Base-by-base conservation (phyloP, 768 basidiomycete species). In the Mrakia blollopis region DNA sequence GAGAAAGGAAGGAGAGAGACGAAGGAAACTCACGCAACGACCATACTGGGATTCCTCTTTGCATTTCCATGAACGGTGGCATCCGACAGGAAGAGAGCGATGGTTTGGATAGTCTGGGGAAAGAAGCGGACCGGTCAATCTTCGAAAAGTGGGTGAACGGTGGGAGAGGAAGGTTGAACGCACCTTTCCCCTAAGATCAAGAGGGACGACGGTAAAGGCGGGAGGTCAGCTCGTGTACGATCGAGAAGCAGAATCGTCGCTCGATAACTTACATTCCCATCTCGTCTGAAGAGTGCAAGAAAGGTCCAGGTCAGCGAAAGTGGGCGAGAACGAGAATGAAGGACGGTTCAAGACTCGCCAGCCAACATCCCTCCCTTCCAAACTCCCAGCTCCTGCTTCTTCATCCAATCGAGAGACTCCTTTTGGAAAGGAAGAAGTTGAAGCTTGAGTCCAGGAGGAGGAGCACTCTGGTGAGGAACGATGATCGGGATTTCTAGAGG, bases 401-500 rank as follows among this genome's bases (percentile, higher is more conserved):
- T 88, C 93, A 99, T 96, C 97, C 97, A 99, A 81, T 86, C 90
- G 79, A 99, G 85, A 84, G 92, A 93, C 85, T 99, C 97, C 69
- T 88, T 89, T 83, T 99, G 97, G 88, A 98, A 99, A 0, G 95
- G 96, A 50, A 99, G 86, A 5, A 99, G 87, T 0, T 88, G 89
- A 70, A 92, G 87, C 82, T 93, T 96, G 78, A 98, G 85, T n/a
- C 89, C 89, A 2, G 85, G 85, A 2, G 97, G 95, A 76, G 95
- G 94, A 39, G 88, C 87, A 67, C 91, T 91, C 80, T 89, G 88
- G 71, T 88, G 84, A 2, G 94, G 93, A 41, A 86, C 84, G 75
- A 89, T 85, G 65, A 91, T 85, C 1, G 88, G 86, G 73, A 91
- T 86, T 30, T 73, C 76, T 74, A 25, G 5, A 6, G 10, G 10